These are phyloP conservation scores for Eudorina sp. DNA, from an alignment of 139 green algal genomes.

Conservation along the genomic window DNA sequence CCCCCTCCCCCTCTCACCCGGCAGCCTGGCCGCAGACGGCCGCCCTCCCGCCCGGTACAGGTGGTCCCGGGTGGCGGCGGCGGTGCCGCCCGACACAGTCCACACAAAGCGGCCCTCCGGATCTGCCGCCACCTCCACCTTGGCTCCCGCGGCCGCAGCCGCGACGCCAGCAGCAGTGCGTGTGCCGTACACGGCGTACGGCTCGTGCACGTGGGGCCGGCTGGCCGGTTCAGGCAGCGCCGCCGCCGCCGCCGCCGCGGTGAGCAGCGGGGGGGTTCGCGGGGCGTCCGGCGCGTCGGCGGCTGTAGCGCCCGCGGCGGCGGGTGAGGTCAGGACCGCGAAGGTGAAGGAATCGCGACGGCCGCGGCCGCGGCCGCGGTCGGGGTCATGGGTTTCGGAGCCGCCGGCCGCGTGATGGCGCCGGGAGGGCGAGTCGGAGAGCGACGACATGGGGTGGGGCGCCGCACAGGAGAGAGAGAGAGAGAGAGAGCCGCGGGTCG, in stretches of 20 bases:
- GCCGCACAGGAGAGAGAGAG: no score
- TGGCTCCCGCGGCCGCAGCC: not conserved
- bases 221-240: not conserved
- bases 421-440: not conserved
- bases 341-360: not conserved
- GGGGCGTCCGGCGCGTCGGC: no score
- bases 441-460: not conserved
- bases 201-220: not conserved
- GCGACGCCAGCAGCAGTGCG: not conserved
- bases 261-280: no score
- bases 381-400: not conserved
- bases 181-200: not conserved
- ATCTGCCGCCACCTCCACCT: not conserved
- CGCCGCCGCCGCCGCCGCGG: no score
- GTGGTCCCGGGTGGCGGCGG: not conserved
- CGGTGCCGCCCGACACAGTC: not conserved
- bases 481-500: no score
- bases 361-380: no score
- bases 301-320: no score
- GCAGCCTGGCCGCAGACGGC: not conserved
- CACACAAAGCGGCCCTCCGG: slow-evolving; percentile 11
- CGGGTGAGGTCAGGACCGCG: no score
- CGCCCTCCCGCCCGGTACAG: not conserved
- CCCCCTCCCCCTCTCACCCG: not conserved
- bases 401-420: not conserved